Evolutionary conservation across 108 stramenopile species (phyloP).

Genomic region (Stephanodiscus minutulus): DNA sequence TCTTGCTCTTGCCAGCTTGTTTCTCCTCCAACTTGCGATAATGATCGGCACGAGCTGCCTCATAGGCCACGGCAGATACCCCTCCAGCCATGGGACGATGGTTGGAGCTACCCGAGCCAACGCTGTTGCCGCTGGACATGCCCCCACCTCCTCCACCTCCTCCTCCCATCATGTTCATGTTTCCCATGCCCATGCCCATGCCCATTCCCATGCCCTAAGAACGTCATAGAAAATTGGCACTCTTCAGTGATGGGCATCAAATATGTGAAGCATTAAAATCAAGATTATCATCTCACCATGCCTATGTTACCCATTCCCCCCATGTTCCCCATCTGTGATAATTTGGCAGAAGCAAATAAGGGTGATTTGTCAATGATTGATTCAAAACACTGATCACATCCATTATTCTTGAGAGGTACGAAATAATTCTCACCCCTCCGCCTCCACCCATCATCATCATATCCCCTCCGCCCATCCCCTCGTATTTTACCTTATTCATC

Average conservation of each 20-base stretch:
- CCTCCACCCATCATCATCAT: constrained; percentile 15
- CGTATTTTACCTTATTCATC: background rate
- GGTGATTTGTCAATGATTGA: background rate
- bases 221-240: background rate
- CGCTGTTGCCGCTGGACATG: constrained; percentile 7
- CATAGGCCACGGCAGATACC: constrained; percentile 82
- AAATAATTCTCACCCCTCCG: background rate
- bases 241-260: background rate
- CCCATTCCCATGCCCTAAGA: constrained; percentile 12
- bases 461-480: background rate
- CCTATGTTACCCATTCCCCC: constrained; percentile 28
- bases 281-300: background rate
- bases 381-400: background rate
- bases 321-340: constrained; percentile 12
- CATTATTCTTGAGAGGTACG: background rate
- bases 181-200: constrained; percentile 23
- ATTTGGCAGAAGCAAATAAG: background rate
- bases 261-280: too few relatives aligned
- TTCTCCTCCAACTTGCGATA: constrained; percentile 43
- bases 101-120: background rate
- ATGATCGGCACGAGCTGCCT: constrained; percentile 83
- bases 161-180: constrained; percentile 15
- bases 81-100: constrained; percentile 81
- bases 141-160: constrained; percentile 16
- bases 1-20: constrained; percentile 6